Percentiles rank a stretch among this genome's conserved stretches.
These are phyloP conservation scores for Pseudocercospora cruenta DNA, from an alignment of 2,329 filamentous ascomycete species.

Conservation along the genomic window DNA sequence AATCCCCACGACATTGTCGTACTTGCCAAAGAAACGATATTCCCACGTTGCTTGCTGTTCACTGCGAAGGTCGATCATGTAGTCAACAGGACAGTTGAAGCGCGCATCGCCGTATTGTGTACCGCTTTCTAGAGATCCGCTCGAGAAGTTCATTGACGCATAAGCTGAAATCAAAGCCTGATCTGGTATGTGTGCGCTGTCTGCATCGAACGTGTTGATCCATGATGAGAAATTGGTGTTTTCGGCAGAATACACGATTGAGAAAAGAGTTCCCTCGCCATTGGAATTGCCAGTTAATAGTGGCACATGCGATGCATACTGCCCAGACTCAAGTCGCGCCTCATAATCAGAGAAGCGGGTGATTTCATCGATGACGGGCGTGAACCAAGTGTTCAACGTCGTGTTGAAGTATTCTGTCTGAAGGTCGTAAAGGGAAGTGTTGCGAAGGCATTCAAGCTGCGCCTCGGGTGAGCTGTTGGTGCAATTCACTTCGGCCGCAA, in stretches of 20 bases:
- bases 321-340: background rate
- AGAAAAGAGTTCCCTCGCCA: constrained; percentile 11
- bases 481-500: constrained; percentile 45
- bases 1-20: constrained; percentile 25
- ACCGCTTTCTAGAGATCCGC: constrained; percentile 47
- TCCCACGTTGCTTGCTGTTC: constrained; percentile 22
- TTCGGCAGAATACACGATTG: constrained; percentile 7
- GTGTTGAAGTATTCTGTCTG: constrained; percentile 41
- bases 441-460: constrained; percentile 46
- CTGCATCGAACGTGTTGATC: constrained; percentile 51
- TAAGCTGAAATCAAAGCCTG: constrained; percentile 41
- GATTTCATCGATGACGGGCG: constrained; percentile 11
- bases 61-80: constrained; percentile 12
- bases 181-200: constrained; percentile 45
- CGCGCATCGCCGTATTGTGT: constrained; percentile 47
- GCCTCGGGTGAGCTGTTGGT: constrained; percentile 30
- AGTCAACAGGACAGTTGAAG: constrained; percentile 10
- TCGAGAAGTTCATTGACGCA: constrained; percentile 41
- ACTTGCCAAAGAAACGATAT: constrained; percentile 48
- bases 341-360: constrained; percentile 9
- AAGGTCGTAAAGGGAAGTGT: constrained; percentile 37
- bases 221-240: constrained; percentile 45
- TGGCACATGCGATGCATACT: constrained; percentile 13
- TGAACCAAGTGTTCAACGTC: constrained; percentile 21
- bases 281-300: constrained; percentile 11